Evolutionary conservation across 768 basidiomycete genomes (phyloP).

Genomic region (Amanita polypyramis): DNA sequence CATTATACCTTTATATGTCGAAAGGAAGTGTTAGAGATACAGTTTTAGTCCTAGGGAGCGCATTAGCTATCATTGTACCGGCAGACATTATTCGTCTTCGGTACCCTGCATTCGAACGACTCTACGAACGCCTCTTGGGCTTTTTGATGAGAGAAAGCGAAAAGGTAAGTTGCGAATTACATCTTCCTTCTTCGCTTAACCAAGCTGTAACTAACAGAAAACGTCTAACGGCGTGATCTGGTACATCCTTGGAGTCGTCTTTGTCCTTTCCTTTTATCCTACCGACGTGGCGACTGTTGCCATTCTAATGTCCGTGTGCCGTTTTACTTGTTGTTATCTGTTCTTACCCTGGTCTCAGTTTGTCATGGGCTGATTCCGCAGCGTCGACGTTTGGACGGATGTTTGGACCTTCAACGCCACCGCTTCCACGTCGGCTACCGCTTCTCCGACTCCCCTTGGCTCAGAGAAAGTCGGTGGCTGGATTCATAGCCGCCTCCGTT

Average conservation of each 20-base stretch:
- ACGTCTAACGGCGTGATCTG: constrained; percentile 79
- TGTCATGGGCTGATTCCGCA: constrained; percentile 94
- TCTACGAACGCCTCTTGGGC: constrained; percentile 65
- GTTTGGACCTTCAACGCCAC: constrained; percentile 59
- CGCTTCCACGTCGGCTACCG: constrained; percentile 30
- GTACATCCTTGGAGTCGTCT: constrained; percentile 84
- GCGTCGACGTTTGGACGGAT: constrained; percentile 89
- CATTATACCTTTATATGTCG: constrained; percentile 29
- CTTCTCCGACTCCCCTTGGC: constrained; percentile 56
- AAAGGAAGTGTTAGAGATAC: constrained; percentile 58
- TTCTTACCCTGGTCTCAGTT: constrained; percentile 29
- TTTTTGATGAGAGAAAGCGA: constrained; percentile 88
- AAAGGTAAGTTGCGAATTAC: constrained; percentile 35
- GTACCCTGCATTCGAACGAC: constrained; percentile 48
- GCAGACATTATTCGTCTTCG: constrained; percentile 68
- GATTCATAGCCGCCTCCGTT: constrained; percentile 67
- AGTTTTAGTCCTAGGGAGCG: constrained; percentile 50
- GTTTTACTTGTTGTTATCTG: not conserved
- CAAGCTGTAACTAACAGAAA: constrained; percentile 26
- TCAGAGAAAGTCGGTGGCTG: constrained; percentile 75
- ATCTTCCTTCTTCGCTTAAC: not conserved
- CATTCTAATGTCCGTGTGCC: constrained; percentile 65
- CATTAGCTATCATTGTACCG: constrained; percentile 59
- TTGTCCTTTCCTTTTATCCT: constrained; percentile 67
- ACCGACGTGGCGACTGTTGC: constrained; percentile 84